These are phyloP conservation scores for Musa itinerans DNA, from an alignment of 176 grass and related monocot species.

Conservation along the genomic window DNA sequence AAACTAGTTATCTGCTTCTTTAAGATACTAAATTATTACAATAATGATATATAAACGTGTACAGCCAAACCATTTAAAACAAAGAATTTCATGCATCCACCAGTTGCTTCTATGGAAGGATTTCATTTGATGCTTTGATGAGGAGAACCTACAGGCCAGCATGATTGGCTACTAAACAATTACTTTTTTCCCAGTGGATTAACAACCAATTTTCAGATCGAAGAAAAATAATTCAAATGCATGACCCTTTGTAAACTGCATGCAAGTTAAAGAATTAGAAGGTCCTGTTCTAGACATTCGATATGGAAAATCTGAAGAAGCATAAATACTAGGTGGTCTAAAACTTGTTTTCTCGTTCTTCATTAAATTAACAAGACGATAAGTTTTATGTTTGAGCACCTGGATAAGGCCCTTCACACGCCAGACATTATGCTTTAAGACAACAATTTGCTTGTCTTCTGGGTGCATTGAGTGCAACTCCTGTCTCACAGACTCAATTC, in stretches of 20 bases:
- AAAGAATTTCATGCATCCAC: background rate
- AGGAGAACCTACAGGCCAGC: background rate
- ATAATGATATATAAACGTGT: background rate
- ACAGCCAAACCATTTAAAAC: background rate
- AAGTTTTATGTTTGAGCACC: background rate
- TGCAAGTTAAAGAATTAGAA: background rate
- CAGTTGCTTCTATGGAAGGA: background rate
- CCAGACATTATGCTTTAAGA: slow-evolving; percentile 28
- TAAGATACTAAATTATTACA: no score
- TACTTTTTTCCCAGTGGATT: background rate
- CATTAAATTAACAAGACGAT: background rate
- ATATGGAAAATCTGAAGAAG: background rate
- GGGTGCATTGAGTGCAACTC: slow-evolving; percentile 20
- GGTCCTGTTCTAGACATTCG: background rate
- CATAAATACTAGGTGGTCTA: background rate
- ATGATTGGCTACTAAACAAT: background rate
- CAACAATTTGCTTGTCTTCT: slow-evolving; percentile 18
- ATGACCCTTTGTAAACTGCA: background rate
- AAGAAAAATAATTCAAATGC: background rate
- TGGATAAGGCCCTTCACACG: slow-evolving; percentile 29
- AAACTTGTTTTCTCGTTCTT: background rate
- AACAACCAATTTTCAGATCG: background rate
- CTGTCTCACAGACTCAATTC: slow-evolving; percentile 24
- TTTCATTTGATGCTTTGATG: background rate
- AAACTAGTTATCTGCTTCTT: no score